Percentiles rank a stretch among this genome's conserved stretches.
Evolutionary conservation across 768 basidiomycete genomes (phyloP).

Genomic region (Russula sp.): DNA sequence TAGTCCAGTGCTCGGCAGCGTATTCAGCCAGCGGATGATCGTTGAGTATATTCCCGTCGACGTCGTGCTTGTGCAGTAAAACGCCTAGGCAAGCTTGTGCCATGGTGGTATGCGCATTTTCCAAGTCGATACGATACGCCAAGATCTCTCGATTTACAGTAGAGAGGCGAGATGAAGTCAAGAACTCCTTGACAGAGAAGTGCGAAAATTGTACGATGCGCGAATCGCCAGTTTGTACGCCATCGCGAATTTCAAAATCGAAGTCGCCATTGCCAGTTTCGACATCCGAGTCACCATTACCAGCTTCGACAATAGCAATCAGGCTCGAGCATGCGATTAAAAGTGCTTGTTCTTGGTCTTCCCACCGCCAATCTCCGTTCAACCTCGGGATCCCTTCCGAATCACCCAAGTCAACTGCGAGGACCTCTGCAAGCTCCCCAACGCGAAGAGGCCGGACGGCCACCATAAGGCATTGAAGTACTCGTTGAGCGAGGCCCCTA

Average conservation of each 20-base stretch:
- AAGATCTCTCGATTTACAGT: background rate
- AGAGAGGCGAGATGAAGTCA: background rate
- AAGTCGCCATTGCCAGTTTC: too few relatives aligned
- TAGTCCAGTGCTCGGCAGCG: background rate
- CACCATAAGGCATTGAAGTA: constrained; percentile 8
- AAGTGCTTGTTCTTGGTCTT: background rate
- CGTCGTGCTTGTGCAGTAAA: background rate
- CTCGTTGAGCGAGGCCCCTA: background rate
- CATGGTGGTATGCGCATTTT: background rate
- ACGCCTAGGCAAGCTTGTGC: constrained; percentile 1
- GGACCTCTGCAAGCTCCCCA: background rate
- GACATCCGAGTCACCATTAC: too few relatives aligned
- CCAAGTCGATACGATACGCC: background rate
- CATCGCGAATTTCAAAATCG: too few relatives aligned
- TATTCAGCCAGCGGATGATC: background rate
- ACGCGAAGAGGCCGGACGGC: constrained; percentile 9
- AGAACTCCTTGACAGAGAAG: background rate
- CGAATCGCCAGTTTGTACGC: too few relatives aligned
- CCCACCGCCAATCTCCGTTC: background rate
- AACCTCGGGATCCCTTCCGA: background rate
- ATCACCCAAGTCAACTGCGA: background rate
- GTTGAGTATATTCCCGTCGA: background rate
- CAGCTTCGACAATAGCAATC: background rate
- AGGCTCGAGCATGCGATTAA: background rate
- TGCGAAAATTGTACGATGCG: background rate